Evolutionary conservation across 495 filamentous ascomycete species (phyloP), one percentile per base, ranked within the genome.

Genomic region (Halenospora varia): DNA sequence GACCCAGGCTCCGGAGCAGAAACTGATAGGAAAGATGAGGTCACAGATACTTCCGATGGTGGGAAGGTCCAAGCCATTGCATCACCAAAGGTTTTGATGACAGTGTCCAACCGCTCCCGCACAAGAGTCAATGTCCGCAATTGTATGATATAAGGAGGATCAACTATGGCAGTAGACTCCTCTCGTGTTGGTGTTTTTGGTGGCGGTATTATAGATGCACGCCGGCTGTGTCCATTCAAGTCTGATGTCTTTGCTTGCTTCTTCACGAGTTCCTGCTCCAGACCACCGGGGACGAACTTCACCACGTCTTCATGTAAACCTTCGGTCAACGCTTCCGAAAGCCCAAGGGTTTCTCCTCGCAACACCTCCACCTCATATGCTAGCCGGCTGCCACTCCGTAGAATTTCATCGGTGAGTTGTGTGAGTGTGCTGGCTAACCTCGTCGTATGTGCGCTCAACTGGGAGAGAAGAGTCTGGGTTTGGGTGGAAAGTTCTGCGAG

Each of bases 281-380:
- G 62, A 17, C 78, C 76, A 1, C 72, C 74, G 0, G 83, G 83
- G 4, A 88, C 77, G 55, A 96, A 92, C 55, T 82, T 83, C 23
- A 68, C 71, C 20, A 96, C 83, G 55, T 92, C 87, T 2, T 83
- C 77, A 10, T 81, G 76, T 22, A 96, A 70, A 0, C 77, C 75
- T 57, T 93, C 89, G 0, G 83, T 82, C 57, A 98, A 71, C 4
- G 87, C 75, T 60, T 96, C 92, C 0, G 87, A 85, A 45, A 96
- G 70, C 25, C 84, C 80, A 17, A 89, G 75, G 0, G 90, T 84
- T 66, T 97, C 94, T 51, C 92, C 92, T 6, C 92, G 85, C 9
- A 98, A 72, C 8, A 97, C 81, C 67, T 98, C 94, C 9, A 98
- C 93, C 65, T 97, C 90, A 71, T 98, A 98, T 23, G 92, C 89